A percentile compares a stretch with the other conserved stretches of the same genome.
Evolutionary conservation across 441 rosid species (phyloP).

Genomic region (Aleurites moluccanus): DNA sequence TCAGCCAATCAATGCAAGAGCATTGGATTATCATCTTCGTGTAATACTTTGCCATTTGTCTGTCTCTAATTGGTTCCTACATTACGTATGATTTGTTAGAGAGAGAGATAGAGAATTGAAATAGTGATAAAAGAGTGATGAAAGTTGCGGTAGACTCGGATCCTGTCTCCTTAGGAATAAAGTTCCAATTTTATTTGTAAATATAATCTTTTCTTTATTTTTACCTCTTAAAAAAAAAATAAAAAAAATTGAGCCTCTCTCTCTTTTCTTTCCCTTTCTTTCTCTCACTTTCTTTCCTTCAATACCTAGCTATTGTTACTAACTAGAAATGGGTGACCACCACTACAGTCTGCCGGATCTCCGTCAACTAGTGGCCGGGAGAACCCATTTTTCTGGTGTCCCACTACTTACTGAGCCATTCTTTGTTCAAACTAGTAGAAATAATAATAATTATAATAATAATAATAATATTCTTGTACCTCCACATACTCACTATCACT

Average conservation of each 20-base stretch:
- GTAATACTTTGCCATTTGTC: constrained; percentile 30
- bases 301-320: background rate
- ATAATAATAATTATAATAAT: background rate
- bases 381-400: constrained; percentile 30
- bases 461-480: constrained; percentile 14
- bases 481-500: background rate
- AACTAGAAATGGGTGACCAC: constrained; percentile 26
- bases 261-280: background rate
- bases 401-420: constrained; percentile 31
- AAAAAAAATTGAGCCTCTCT: constrained; percentile 1
- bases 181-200: constrained; percentile 14
- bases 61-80: constrained; percentile 6
- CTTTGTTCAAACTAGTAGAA: constrained; percentile 27
- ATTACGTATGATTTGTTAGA: constrained; percentile 13
- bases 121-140: constrained; percentile 40
- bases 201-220: background rate
- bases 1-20: constrained; percentile 27
- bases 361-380: constrained; percentile 39
- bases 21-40: constrained; percentile 23
- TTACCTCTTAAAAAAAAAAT: background rate
- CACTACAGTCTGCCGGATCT: constrained; percentile 44
- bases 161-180: constrained; percentile 47
- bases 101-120: constrained; percentile 2
- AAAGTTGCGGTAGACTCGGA: constrained; percentile 65
- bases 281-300: background rate